Conservation (phyloP, 768 basidiomycete genomes). For the Macrolepiota albuminosa region DNA sequence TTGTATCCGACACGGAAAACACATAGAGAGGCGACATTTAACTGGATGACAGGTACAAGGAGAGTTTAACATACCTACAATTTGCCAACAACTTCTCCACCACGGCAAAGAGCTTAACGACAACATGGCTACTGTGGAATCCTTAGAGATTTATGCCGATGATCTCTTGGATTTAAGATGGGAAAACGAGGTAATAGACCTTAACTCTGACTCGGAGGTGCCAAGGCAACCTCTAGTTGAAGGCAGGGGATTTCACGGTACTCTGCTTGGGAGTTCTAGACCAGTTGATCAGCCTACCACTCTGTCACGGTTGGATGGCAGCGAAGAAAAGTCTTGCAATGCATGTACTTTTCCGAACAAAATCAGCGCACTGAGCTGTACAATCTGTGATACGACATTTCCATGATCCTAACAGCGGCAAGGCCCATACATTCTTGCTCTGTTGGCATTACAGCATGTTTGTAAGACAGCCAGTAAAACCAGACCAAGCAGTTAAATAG, state of each 20-base stretch:
- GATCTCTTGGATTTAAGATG: slow-evolving; percentile 65
- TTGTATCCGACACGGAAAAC: neutral
- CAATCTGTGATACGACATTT: slow-evolving; percentile 42
- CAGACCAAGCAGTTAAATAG: no score
- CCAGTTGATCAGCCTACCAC: slow-evolving; percentile 10
- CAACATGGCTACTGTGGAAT: slow-evolving; percentile 51
- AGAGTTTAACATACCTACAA: slow-evolving; percentile 62
- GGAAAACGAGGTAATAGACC: slow-evolving; percentile 55
- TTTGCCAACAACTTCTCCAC: slow-evolving; percentile 69
- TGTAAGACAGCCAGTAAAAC: no score
- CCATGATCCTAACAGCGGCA: slow-evolving; percentile 14
- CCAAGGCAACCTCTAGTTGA: slow-evolving; percentile 46
- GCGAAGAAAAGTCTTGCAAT: slow-evolving; percentile 39
- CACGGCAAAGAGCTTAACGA: slow-evolving; percentile 60
- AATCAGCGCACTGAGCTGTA: slow-evolving; percentile 36
- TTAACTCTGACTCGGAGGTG: slow-evolving; percentile 50
- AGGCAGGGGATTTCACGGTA: slow-evolving; percentile 69
- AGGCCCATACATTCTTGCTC: no score
- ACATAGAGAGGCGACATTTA: neutral
- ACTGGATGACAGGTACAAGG: slow-evolving; percentile 48
- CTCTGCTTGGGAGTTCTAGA: slow-evolving; percentile 49
- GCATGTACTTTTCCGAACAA: slow-evolving; percentile 59
- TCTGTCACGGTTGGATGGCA: slow-evolving; percentile 7
- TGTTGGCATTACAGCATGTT: no score
- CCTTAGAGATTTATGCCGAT: slow-evolving; percentile 47